phyloP scores from a whole-genome alignment of 805 yeast genomes.

The Lachancea nothofagi region DNA sequence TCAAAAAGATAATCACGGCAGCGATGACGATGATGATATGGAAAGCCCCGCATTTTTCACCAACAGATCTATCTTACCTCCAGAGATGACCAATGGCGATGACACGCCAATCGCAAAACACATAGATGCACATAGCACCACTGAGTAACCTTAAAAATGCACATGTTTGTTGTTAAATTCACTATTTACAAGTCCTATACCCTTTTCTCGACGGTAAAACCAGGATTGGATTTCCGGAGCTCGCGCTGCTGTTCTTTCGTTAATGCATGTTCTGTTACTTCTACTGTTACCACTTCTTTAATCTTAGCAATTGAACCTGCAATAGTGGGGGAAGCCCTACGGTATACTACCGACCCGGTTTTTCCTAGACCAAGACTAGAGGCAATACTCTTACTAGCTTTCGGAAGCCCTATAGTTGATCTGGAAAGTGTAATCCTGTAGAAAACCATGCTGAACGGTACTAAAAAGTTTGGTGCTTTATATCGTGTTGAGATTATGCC shows the following conservation, averaged over 20 bases:
- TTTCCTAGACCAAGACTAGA: constrained; percentile 67
- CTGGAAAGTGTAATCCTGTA: constrained; percentile 71
- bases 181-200: constrained; percentile 13
- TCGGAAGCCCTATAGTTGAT: constrained; percentile 83
- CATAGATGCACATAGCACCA: not conserved
- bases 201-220: constrained; percentile 46
- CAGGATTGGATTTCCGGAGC: constrained; percentile 59
- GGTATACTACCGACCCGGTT: constrained; percentile 71
- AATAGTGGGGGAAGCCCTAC: constrained; percentile 62
- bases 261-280: constrained; percentile 53
- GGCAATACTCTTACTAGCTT: constrained; percentile 56
- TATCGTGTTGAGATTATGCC: not conserved
- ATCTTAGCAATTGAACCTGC: constrained; percentile 82
- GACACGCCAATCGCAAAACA: not conserved
- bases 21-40: constrained; percentile 1
- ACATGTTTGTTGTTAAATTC: constrained; percentile 1
- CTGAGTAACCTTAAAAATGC: constrained; percentile 1
- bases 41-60: not conserved
- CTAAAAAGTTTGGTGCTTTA: not conserved
- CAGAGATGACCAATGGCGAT: constrained; percentile 3
- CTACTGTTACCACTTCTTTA: constrained; percentile 82
- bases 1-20: not conserved
- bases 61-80: constrained; percentile 2
- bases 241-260: constrained; percentile 47
- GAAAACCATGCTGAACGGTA: constrained; percentile 32